Evolutionary conservation across 192 early-diverging fungal genomes (phyloP).

Genomic region (Backusella westeae): DNA sequence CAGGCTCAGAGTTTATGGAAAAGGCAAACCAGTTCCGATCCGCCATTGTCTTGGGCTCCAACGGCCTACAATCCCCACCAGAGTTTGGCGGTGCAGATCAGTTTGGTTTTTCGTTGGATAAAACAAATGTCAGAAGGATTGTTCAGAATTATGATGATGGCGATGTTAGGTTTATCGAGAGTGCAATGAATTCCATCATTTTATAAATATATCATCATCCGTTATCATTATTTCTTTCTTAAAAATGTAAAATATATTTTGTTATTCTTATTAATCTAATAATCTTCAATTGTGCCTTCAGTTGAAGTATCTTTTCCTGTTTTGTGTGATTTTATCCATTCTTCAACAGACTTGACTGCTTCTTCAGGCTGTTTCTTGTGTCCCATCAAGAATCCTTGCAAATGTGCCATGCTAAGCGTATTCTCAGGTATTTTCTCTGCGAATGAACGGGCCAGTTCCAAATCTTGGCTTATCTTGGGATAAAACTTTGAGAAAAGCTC

Average conservation of each 20-base stretch:
- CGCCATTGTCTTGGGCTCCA: neutral
- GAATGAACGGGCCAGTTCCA: slow-evolving; percentile 34
- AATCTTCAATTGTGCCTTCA: neutral
- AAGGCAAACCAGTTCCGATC: neutral
- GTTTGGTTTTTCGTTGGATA: neutral
- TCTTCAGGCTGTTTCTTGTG: slow-evolving; percentile 44
- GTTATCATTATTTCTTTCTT: no score
- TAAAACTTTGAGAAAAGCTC: slow-evolving; percentile 71
- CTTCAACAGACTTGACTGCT: slow-evolving; percentile 32
- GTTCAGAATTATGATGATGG: slow-evolving; percentile 9
- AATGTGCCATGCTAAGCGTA: slow-evolving; percentile 45
- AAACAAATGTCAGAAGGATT: slow-evolving; percentile 2
- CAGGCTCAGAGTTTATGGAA: neutral
- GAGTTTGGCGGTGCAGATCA: neutral
- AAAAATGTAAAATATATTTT: neutral
- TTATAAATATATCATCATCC: neutral
- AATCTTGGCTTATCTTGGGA: slow-evolving; percentile 30
- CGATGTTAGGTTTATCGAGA: slow-evolving; percentile 6
- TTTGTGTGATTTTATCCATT: slow-evolving; percentile 30
- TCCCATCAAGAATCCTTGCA: slow-evolving; percentile 53
- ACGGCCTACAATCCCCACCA: neutral
- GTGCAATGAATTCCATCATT: neutral
- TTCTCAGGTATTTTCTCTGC: slow-evolving; percentile 41
- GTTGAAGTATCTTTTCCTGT: neutral
- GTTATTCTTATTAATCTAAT: neutral